A percentile compares a stretch with the other conserved stretches of the same genome.
Evolutionary conservation across 1,284 basidiomycete species (phyloP).

Genomic region (Trametes pubescens): DNA sequence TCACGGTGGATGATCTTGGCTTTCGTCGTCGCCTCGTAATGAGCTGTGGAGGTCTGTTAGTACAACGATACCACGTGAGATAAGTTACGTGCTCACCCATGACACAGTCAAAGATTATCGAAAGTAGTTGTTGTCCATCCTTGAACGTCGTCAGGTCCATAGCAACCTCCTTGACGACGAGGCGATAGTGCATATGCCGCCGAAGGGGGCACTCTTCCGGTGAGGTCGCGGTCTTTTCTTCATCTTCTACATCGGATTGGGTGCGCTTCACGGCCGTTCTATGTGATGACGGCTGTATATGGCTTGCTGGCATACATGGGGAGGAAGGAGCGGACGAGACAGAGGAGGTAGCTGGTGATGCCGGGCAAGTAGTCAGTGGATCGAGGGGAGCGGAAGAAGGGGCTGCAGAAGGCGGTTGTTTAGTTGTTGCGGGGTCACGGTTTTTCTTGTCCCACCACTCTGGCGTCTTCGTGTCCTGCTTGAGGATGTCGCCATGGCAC

Average conservation of each 20-base stretch:
- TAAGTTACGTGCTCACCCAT: neutral
- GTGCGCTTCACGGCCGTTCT: too few relatives aligned
- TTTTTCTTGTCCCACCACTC: neutral
- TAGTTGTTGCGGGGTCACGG: neutral
- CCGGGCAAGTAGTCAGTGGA: too few relatives aligned
- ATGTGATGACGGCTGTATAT: too few relatives aligned
- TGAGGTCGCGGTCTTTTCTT: neutral
- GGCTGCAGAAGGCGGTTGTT: too few relatives aligned
- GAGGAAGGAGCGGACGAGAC: too few relatives aligned
- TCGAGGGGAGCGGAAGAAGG: too few relatives aligned
- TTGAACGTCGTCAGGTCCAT: slow-evolving; percentile 6
- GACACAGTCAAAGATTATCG: slow-evolving; percentile 2
- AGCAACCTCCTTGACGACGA: slow-evolving; percentile 19
- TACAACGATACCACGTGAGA: neutral
- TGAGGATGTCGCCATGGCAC: slow-evolving; percentile 27
- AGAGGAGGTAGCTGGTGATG: too few relatives aligned
- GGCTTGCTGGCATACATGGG: too few relatives aligned
- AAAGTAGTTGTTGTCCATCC: neutral
- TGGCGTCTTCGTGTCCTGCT: neutral
- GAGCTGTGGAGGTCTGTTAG: neutral
- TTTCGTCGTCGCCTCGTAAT: neutral
- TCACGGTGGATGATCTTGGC: neutral
- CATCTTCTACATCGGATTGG: too few relatives aligned
- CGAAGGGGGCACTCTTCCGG: slow-evolving; percentile 10
- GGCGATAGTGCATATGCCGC: slow-evolving; percentile 17